Conservation (phyloP, 345 rosid genomes). For the Melaleuca alternifolia region DNA sequence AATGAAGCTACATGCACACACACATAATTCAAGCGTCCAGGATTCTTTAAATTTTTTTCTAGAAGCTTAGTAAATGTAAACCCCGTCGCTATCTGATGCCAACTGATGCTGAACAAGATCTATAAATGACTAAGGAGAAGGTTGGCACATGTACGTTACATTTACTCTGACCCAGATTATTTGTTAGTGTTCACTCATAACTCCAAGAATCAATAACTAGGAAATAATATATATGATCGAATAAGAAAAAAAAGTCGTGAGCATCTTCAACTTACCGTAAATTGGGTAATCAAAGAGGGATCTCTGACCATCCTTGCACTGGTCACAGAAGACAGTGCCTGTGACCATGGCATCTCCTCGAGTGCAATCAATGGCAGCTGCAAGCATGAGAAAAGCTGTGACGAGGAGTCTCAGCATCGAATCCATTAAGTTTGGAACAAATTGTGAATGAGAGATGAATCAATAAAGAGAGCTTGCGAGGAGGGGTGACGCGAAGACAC, state of each 20-base stretch:
- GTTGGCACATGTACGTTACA: background rate
- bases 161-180: background rate
- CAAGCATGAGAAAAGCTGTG: conserved; percentile 31
- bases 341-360: conserved; percentile 49
- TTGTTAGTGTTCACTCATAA: background rate
- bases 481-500: background rate
- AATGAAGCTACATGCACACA: background rate
- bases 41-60: background rate
- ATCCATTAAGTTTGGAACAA: conserved; percentile 3
- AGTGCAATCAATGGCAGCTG: conserved; percentile 34
- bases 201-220: background rate
- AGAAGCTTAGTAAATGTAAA: background rate
- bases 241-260: background rate
- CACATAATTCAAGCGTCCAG: background rate
- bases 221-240: background rate
- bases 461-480: background rate
- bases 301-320: conserved; percentile 73
- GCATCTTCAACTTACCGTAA: conserved; percentile 25
- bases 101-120: background rate
- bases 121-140: background rate
- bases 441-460: conserved; percentile 22
- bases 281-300: conserved; percentile 77
- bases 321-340: conserved; percentile 82
- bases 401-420: conserved; percentile 11
- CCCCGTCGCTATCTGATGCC: background rate